These are phyloP conservation scores for Microcera coccophila DNA, from an alignment of 2,329 filamentous ascomycete genomes.

Conservation along the genomic window DNA sequence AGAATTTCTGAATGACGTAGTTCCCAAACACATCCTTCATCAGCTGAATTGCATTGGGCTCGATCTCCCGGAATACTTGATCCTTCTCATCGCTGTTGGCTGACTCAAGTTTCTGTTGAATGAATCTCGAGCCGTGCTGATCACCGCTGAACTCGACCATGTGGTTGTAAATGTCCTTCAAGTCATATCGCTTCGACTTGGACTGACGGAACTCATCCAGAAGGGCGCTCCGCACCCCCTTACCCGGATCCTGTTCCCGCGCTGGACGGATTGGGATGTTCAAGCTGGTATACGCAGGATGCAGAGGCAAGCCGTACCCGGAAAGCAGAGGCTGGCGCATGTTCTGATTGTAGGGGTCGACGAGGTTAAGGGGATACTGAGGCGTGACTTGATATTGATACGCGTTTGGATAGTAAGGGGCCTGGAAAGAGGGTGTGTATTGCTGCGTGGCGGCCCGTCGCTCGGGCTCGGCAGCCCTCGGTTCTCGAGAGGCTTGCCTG, in stretches of 20 bases:
- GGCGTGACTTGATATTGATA: conserved; percentile 29
- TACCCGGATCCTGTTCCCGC: conserved; percentile 56
- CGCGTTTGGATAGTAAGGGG: conserved; percentile 30
- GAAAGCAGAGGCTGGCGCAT: conserved; percentile 36
- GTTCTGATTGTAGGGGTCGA: conserved; percentile 35
- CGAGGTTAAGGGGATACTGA: conserved; percentile 35
- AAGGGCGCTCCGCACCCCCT: conserved; percentile 64
- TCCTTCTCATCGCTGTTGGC: conserved; percentile 97
- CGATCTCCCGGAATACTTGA: conserved; percentile 81
- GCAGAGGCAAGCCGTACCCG: conserved; percentile 32
- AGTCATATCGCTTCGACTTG: conserved; percentile 63
- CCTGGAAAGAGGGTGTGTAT: conserved; percentile 25
- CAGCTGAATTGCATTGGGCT: conserved; percentile 76
- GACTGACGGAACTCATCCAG: conserved; percentile 77
- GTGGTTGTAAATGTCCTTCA: conserved; percentile 84
- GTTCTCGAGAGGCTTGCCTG: conserved; percentile 33
- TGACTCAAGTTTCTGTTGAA: conserved; percentile 85
- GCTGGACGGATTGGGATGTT: conserved; percentile 34
- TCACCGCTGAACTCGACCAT: conserved; percentile 95
- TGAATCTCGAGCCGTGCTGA: conserved; percentile 91
- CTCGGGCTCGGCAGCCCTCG: conserved; percentile 36
- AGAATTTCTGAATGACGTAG: conserved; percentile 97
- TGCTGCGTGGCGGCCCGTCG: conserved; percentile 34
- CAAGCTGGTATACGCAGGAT: conserved; percentile 29
- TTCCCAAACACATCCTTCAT: conserved; percentile 98